Percentiles rank a stretch among this genome's conserved stretches.
Conservation (phyloP, 2,329 filamentous ascomycete genomes). For the Fusarium pseudocircinatum region DNA sequence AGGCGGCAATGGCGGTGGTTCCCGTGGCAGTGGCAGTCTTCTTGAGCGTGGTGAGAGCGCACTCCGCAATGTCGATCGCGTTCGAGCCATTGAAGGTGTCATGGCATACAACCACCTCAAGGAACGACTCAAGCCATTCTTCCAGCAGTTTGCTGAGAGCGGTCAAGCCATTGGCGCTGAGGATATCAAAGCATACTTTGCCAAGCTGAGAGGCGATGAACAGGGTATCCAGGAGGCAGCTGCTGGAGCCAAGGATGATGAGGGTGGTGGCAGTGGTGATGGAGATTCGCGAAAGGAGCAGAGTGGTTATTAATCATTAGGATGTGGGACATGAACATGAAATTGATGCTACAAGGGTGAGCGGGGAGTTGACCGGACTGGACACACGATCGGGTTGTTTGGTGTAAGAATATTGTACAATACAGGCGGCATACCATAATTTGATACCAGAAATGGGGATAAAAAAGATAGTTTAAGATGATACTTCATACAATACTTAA, state of each 20-base stretch:
- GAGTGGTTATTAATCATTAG: conserved; percentile 57
- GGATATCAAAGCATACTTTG: conserved; percentile 97
- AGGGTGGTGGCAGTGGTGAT: conserved; percentile 38
- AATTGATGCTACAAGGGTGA: neutral
- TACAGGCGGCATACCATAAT: neutral
- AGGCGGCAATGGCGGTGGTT: conserved; percentile 56
- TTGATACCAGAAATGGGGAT: neutral
- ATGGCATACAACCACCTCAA: conserved; percentile 98
- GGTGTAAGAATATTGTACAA: conserved; percentile 28
- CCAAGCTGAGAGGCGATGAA: conserved; percentile 89
- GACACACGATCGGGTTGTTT: neutral
- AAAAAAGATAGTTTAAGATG: neutral
- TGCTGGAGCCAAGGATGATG: conserved; percentile 46
- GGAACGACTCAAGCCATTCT: conserved; percentile 93
- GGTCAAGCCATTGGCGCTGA: conserved; percentile 90
- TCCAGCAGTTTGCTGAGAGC: conserved; percentile 92
- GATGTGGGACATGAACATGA: neutral
- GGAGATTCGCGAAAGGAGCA: conserved; percentile 59
- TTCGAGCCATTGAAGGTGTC: conserved; percentile 92
- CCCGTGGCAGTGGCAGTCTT: conserved; percentile 80
- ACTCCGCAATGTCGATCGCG: conserved; percentile 89
- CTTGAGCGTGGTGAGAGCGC: conserved; percentile 93
- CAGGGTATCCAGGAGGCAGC: conserved; percentile 73
- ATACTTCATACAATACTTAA: neutral
- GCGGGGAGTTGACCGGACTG: neutral